Evolutionary conservation across 495 filamentous ascomycete species (phyloP).

Genomic region (Aspergillus hancockii): DNA sequence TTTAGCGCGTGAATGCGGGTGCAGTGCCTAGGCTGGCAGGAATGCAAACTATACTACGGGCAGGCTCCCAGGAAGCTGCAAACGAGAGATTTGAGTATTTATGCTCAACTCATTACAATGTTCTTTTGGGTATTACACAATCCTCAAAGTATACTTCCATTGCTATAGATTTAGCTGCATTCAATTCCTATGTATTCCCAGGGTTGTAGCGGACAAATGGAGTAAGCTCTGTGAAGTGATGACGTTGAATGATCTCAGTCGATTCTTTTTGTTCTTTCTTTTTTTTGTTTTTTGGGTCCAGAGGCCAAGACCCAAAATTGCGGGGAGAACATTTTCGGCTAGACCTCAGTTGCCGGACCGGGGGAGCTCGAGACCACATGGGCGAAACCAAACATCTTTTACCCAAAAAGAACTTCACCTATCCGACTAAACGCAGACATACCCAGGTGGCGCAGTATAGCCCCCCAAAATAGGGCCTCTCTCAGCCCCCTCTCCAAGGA

Average conservation of each 20-base stretch:
- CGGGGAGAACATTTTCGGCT: slow-evolving; percentile 25
- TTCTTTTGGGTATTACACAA: slow-evolving; percentile 17
- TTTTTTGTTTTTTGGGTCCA: slow-evolving; percentile 1
- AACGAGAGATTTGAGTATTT: slow-evolving; percentile 8
- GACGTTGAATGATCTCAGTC: slow-evolving; percentile 26
- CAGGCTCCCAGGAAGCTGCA: slow-evolving; percentile 11
- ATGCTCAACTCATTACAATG: slow-evolving; percentile 7
- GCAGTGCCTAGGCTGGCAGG: not conserved
- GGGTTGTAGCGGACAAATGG: slow-evolving; percentile 17
- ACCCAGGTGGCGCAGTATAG: not conserved
- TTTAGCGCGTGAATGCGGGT: not conserved
- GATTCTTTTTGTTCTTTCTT: not conserved
- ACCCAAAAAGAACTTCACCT: not conserved
- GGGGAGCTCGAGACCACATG: slow-evolving; percentile 13
- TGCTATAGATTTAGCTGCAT: not conserved
- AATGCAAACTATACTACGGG: not conserved
- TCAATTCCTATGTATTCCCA: not conserved
- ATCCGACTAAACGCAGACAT: not conserved
- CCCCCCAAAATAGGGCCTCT: not conserved
- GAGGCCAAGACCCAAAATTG: slow-evolving; percentile 20
- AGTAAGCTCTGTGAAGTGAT: slow-evolving; percentile 16
- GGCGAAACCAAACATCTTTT: slow-evolving; percentile 1
- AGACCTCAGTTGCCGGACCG: slow-evolving; percentile 17
- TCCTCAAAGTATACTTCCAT: not conserved
- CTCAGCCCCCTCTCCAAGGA: slow-evolving; percentile 5